Base-by-base conservation (phyloP, 2,329 filamentous ascomycete species). In the Myotisia sp. region DNA sequence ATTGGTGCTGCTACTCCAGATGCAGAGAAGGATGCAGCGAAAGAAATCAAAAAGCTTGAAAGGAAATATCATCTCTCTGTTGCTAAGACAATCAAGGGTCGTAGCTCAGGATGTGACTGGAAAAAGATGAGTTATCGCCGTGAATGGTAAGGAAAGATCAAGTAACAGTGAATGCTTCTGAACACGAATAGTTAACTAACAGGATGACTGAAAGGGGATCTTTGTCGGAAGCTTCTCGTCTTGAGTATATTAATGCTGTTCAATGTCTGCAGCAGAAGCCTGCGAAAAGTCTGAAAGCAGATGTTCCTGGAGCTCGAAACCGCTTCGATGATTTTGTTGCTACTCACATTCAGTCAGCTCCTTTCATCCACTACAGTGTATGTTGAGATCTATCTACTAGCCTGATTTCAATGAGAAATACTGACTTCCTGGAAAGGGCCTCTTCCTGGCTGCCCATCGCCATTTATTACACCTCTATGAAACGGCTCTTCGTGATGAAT, bases 391-490 rank as follows among this genome's bases (percentile, higher is more conserved):
- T 24, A 8, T 12, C 8, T 24, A 12, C 8, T 24, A 6, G 9
- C 10, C 12, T 6, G 10, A 12, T 14, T 10, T 9, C 6, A 6
- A 6, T 29, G 5, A 9, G 5, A 29, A 14, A 13, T 12, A 29
- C 5, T 13, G 12, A 14, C 4, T 9, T 14, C 8, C 12, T 3
- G 12, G 14, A 29, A 14, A 29, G 37, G 27, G 26, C 16, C 29
- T 31, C 14, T 46, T 48, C 26, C 46, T 60, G 21, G 42, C 50
- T 20, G 59, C 56, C 55, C 60, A 62, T 37, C 52, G 59, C 19
- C 55, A 55, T 32, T 58, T 54, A 39, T 41, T 53, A 22, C 47
- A 40, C 21, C 43, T 52, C 8, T 60, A 56, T 37, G 60, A 63
- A 37, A 45, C 51, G 37, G 50, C 50, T 6, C 47, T 63, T 3